Evolutionary conservation across 106 monocot species (phyloP).

Genomic region (Dendrobium chrysotoxum): DNA sequence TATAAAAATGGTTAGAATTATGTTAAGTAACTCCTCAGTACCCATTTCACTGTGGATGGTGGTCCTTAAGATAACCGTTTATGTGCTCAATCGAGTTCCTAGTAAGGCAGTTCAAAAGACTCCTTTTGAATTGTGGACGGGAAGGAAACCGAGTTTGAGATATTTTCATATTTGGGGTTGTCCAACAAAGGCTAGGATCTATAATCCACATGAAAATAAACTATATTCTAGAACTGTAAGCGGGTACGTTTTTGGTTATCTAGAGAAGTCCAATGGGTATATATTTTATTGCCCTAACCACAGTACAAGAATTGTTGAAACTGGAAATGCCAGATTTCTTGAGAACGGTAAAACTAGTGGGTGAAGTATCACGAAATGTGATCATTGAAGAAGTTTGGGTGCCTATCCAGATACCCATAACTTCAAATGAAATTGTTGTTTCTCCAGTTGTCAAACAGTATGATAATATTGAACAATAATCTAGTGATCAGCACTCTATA

Average conservation of each 20-base stretch:
- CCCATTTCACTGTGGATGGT: conserved; percentile 13
- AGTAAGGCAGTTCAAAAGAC: too few relatives aligned
- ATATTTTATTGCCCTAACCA: conserved; percentile 5
- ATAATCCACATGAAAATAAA: conserved; percentile 8
- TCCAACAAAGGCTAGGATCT: not conserved
- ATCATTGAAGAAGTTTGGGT: not conserved
- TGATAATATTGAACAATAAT: not conserved
- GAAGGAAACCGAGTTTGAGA: too few relatives aligned
- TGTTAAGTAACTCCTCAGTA: not conserved
- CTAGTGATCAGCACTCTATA: too few relatives aligned
- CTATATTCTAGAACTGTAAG: too few relatives aligned
- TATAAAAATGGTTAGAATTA: conserved; percentile 8
- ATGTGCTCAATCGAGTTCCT: not conserved
- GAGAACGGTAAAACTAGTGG: not conserved
- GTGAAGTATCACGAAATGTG: not conserved
- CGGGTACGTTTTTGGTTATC: too few relatives aligned
- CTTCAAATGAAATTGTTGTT: not conserved
- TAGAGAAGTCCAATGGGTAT: too few relatives aligned
- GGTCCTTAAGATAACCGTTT: not conserved
- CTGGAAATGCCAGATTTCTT: not conserved
- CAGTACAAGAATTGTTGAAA: not conserved
- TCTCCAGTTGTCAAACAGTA: not conserved
- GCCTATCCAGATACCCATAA: not conserved
- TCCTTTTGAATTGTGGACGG: too few relatives aligned
- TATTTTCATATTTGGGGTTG: conserved; percentile 11